Conservation (phyloP, 768 basidiomycete genomes). For the Pholiota microspora region DNA sequence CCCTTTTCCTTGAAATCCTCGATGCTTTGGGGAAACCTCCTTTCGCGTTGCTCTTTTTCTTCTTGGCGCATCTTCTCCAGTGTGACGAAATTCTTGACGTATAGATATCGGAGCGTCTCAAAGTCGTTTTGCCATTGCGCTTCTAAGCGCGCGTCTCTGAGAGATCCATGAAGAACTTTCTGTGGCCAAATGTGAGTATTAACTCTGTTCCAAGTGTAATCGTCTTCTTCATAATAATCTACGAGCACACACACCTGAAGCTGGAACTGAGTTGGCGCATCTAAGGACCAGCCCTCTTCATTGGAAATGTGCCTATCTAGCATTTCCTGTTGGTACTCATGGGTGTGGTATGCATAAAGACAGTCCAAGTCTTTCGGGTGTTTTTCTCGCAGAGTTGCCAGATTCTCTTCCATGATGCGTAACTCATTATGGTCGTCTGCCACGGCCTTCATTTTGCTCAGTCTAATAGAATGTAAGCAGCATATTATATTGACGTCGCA, state of each 20-base stretch:
- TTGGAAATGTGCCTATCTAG: conserved; percentile 30
- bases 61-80: conserved; percentile 20
- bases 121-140: conserved; percentile 28
- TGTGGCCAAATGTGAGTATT: not conserved
- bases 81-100: conserved; percentile 24
- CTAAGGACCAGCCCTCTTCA: conserved; percentile 21
- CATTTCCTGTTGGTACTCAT: conserved; percentile 34
- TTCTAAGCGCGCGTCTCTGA: not conserved
- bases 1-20: conserved; percentile 34
- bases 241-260: not conserved
- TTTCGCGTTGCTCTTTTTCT: conserved; percentile 24
- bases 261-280: not conserved
- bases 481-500: not conserved
- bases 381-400: conserved; percentile 26
- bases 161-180: conserved; percentile 1
- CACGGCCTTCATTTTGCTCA: conserved; percentile 26
- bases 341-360: conserved; percentile 33
- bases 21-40: conserved; percentile 31
- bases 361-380: conserved; percentile 34
- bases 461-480: not conserved
- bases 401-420: conserved; percentile 23
- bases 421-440: conserved; percentile 32
- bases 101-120: conserved; percentile 27
- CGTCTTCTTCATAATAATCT: not conserved
- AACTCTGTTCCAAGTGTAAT: no score